Percentiles rank a stretch among this genome's conserved stretches.
Evolutionary conservation across 2,329 filamentous ascomycete genomes (phyloP).

Genomic region (Neofusicoccum kwambonambiense): DNA sequence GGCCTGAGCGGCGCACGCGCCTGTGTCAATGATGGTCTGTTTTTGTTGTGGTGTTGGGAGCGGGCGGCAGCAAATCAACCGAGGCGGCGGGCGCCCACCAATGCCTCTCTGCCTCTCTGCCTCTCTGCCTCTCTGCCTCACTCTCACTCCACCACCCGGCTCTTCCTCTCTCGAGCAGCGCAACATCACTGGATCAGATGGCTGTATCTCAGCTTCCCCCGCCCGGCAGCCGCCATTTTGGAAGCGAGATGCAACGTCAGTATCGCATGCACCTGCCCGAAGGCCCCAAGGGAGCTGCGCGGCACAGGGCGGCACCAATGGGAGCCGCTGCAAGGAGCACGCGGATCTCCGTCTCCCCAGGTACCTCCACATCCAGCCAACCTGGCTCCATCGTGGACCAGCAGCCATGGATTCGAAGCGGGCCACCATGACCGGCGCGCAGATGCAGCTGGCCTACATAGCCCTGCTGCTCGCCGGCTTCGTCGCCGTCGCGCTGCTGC

Average conservation of each 20-base stretch:
- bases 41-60: no score
- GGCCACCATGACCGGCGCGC: neutral
- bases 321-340: neutral
- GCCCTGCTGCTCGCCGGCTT: neutral
- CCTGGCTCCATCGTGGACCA: neutral
- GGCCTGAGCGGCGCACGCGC: no score
- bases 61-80: no score
- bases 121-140: no score
- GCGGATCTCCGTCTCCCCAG: neutral
- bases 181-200: no score
- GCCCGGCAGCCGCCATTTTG: neutral
- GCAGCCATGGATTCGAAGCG: neutral
- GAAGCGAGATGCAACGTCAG: constrained; percentile 5
- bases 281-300: neutral
- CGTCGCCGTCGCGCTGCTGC: neutral
- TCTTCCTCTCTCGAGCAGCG: no score
- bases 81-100: no score
- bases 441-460: neutral
- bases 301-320: neutral
- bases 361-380: neutral
- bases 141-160: no score
- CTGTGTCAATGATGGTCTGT: no score
- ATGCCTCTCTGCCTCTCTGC: no score
- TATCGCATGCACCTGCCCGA: neutral
- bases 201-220: no score